These are phyloP conservation scores for Fusarium foetens DNA, from an alignment of 2,329 filamentous ascomycete species.

Conservation along the genomic window DNA sequence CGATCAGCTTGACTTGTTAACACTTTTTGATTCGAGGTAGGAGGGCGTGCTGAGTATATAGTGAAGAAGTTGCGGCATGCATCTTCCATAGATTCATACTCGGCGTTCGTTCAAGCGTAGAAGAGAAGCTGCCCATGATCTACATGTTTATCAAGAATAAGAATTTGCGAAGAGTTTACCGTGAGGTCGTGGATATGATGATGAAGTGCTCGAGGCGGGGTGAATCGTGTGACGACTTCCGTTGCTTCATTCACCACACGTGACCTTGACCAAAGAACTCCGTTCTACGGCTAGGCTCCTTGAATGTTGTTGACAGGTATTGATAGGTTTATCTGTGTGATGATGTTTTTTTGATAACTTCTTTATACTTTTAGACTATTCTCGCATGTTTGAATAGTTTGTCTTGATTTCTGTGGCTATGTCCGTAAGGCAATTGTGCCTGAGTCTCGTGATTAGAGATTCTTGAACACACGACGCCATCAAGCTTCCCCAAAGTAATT, in stretches of 20 bases:
- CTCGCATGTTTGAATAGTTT: neutral
- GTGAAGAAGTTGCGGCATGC: neutral
- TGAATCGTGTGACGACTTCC: conserved; percentile 14
- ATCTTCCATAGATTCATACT: neutral
- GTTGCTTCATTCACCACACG: conserved; percentile 7
- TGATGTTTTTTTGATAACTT: neutral
- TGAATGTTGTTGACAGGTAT: neutral
- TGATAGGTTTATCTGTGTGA: neutral
- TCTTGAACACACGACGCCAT: neutral
- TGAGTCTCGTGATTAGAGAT: neutral
- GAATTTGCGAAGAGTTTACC: neutral
- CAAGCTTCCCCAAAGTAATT: neutral
- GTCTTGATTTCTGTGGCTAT: neutral
- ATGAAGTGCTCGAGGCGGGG: conserved; percentile 1
- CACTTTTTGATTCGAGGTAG: neutral
- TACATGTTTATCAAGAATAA: neutral
- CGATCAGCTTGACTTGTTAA: neutral
- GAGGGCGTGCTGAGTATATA: neutral
- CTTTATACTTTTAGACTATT: no score
- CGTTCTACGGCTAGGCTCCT: neutral
- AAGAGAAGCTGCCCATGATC: neutral
- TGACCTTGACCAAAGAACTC: conserved; percentile 1
- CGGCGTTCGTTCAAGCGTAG: no score
- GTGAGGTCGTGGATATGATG: conserved; percentile 1
- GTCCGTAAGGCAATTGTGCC: neutral